Percentiles rank a stretch among this genome's conserved stretches.
Conservation (phyloP, 805 yeast species). For the Hanseniaspora hatyaiensis region DNA sequence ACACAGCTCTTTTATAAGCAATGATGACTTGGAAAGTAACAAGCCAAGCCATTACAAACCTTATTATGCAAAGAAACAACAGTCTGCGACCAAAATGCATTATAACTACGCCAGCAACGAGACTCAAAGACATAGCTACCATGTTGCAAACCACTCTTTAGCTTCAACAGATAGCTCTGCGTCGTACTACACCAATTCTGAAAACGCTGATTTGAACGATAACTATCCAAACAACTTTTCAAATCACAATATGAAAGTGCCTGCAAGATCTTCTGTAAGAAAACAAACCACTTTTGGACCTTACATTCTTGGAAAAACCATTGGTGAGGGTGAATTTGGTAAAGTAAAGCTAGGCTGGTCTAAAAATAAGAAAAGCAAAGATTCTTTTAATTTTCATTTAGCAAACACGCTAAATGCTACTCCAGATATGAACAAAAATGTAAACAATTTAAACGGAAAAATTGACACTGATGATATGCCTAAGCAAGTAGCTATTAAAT, state of each 20-base stretch:
- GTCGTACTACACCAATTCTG: neutral
- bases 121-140: constrained; percentile 11
- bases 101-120: neutral
- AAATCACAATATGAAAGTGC: neutral
- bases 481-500: constrained; percentile 83
- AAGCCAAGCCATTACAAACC: constrained; percentile 8
- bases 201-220: neutral
- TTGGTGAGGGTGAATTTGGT: constrained; percentile 98
- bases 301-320: constrained; percentile 78
- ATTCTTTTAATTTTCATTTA: constrained; percentile 1
- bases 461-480: constrained; percentile 30
- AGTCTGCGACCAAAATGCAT: neutral
- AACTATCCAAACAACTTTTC: neutral
- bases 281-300: constrained; percentile 79
- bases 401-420: neutral
- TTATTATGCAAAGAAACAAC: constrained; percentile 11
- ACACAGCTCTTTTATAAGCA: constrained; percentile 8
- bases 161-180: neutral
- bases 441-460: constrained; percentile 1
- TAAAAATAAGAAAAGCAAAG: constrained; percentile 36
- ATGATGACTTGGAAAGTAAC: neutral
- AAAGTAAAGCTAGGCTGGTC: constrained; percentile 96
- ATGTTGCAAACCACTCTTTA: constrained; percentile 1
- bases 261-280: constrained; percentile 25
- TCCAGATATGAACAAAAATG: neutral